phyloP scores from a whole-genome alignment of 805 yeast species.

The Candida morakotiae region DNA sequence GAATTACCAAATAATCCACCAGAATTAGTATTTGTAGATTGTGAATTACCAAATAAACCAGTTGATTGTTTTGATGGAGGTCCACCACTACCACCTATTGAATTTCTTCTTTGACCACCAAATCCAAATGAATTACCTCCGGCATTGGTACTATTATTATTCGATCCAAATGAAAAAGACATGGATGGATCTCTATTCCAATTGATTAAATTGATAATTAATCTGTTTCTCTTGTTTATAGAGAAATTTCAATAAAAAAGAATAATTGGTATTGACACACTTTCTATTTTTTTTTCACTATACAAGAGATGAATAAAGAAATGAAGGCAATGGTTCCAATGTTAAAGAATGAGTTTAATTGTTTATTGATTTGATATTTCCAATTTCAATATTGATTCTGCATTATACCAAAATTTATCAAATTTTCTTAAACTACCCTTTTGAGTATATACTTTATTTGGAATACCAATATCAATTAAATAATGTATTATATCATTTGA shows the following conservation, averaged over 20 bases:
- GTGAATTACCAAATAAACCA: constrained; percentile 16
- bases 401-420: constrained; percentile 42
- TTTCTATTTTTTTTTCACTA: too few relatives aligned
- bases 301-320: not conserved
- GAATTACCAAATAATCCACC: constrained; percentile 19
- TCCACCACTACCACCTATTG: constrained; percentile 13
- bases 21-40: not conserved
- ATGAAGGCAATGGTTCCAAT: not conserved
- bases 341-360: not conserved
- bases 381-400: constrained; percentile 25
- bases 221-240: not conserved
- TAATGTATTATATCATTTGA: constrained; percentile 51
- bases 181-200: not conserved
- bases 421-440: constrained; percentile 41
- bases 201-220: not conserved
- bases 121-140: constrained; percentile 20
- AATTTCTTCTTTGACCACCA: constrained; percentile 15
- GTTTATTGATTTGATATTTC: constrained; percentile 10
- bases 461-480: constrained; percentile 69
- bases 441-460: constrained; percentile 46
- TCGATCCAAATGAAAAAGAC: constrained; percentile 12
- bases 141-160: constrained; percentile 8
- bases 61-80: constrained; percentile 21
- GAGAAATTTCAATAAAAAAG: constrained; percentile 1
- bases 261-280: too few relatives aligned